phyloP scores from a whole-genome alignment of 2,329 filamentous ascomycete genomes.

The Thielaviopsis euricoi region DNA sequence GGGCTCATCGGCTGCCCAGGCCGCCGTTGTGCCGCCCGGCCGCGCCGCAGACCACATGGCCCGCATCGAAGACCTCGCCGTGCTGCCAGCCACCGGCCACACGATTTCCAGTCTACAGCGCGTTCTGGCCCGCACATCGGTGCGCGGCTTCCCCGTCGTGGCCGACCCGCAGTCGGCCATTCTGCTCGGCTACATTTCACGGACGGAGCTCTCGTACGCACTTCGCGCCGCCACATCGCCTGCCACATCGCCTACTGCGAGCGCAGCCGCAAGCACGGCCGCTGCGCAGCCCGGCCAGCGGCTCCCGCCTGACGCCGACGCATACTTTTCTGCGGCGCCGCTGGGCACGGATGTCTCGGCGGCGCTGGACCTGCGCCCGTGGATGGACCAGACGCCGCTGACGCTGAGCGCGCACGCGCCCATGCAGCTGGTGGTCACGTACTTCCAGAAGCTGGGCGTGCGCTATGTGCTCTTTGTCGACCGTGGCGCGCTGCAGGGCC shows the following conservation, averaged over 20 bases:
- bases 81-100: constrained; percentile 75
- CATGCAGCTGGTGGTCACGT: constrained; percentile 71
- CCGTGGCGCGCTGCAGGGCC: constrained; percentile 61
- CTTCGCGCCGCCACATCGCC: constrained; percentile 43
- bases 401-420: constrained; percentile 63
- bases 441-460: constrained; percentile 89
- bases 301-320: constrained; percentile 55
- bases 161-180: constrained; percentile 60
- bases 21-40: constrained; percentile 62
- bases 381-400: constrained; percentile 98
- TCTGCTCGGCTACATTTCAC: constrained; percentile 83
- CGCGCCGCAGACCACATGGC: constrained; percentile 86
- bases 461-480: constrained; percentile 82
- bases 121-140: constrained; percentile 57
- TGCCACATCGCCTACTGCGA: constrained; percentile 31
- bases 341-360: constrained; percentile 50
- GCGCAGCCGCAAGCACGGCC: background rate
- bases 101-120: constrained; percentile 60
- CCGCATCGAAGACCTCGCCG: constrained; percentile 71
- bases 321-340: constrained; percentile 71
- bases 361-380: constrained; percentile 77
- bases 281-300: constrained; percentile 16
- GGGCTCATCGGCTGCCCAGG: constrained; percentile 54
- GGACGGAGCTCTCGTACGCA: constrained; percentile 75
- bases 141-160: constrained; percentile 85